A percentile compares a stretch with the other conserved stretches of the same genome.
Evolutionary conservation across 805 yeast genomes (phyloP).

Genomic region (Candida sphagnicola): DNA sequence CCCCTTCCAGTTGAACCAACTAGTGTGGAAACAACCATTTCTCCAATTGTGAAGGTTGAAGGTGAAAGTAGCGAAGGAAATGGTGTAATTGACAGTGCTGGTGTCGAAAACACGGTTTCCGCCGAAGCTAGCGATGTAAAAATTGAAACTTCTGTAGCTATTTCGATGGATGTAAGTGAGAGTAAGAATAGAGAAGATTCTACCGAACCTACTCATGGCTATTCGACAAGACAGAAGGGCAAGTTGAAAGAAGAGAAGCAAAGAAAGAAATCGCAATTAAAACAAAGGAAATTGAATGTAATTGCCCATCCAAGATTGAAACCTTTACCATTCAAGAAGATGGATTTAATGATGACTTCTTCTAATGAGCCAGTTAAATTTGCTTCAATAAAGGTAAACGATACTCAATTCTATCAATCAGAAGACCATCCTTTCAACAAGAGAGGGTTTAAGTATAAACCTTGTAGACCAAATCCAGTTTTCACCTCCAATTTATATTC

Average conservation of each 20-base stretch:
- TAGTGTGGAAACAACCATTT: too few species aligned
- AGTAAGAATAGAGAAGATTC: too few species aligned
- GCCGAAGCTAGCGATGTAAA: background rate
- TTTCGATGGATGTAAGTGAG: too few species aligned
- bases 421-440: conserved; percentile 83
- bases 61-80: background rate
- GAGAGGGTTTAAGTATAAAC: conserved; percentile 75
- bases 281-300: conserved; percentile 26
- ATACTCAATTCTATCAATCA: conserved; percentile 33
- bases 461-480: conserved; percentile 68
- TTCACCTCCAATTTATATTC: conserved; percentile 58
- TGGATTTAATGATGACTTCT: conserved; percentile 12
- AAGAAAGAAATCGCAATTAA: conserved; percentile 16
- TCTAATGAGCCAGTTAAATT: conserved; percentile 5
- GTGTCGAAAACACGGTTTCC: background rate
- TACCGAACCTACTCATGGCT: conserved; percentile 10
- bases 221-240: conserved; percentile 24
- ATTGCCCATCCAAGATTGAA: conserved; percentile 32
- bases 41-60: too few species aligned
- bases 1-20: too few species aligned
- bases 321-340: conserved; percentile 26
- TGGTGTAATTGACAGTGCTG: background rate
- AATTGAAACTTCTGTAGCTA: background rate
- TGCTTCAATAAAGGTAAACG: conserved; percentile 7
- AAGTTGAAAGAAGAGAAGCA: conserved; percentile 14